Evolutionary conservation across 2,329 filamentous ascomycete genomes (phyloP).

Genomic region (Aspergillus novoparasiticus): DNA sequence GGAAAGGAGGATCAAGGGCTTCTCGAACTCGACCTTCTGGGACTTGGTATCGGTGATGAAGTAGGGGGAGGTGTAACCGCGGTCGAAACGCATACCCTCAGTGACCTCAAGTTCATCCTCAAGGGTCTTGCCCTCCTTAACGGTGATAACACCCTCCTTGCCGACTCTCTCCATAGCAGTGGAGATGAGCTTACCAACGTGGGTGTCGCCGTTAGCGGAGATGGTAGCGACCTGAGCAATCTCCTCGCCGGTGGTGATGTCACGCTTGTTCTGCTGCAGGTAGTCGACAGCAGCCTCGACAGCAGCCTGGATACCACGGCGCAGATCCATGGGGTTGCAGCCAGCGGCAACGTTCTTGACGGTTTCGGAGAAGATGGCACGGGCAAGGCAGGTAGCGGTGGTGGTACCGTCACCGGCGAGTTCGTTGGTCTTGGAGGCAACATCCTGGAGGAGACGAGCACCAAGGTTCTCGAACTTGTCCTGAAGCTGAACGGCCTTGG

Average conservation of each 20-base stretch:
- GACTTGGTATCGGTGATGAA: conserved; percentile 99
- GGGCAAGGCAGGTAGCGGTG: conserved; percentile 93
- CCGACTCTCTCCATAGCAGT: conserved; percentile 99
- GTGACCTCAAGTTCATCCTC: conserved; percentile 97
- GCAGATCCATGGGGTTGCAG: conserved; percentile 99
- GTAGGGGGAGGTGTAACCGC: conserved; percentile 97
- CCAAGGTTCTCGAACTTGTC: conserved; percentile 99
- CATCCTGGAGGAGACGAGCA: conserved; percentile 93
- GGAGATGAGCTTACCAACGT: conserved; percentile 94
- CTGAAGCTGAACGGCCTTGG: conserved; percentile 86
- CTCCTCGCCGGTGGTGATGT: conserved; percentile 96
- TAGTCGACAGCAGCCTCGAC: conserved; percentile 94
- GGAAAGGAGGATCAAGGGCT: conserved; percentile 95
- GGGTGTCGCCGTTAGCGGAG: conserved; percentile 92
- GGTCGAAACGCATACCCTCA: conserved; percentile 99
- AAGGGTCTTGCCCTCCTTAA: conserved; percentile 99
- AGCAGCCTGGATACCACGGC: conserved; percentile 93
- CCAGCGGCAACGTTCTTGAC: conserved; percentile 99
- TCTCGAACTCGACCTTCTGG: conserved; percentile 99
- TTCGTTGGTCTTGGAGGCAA: conserved; percentile 99
- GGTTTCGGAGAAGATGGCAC: conserved; percentile 98
- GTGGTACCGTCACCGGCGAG: conserved; percentile 98
- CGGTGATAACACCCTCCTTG: conserved; percentile 99
- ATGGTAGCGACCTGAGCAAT: conserved; percentile 98
- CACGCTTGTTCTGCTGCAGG: conserved; percentile 92